phyloP scores from a whole-genome alignment of 2,329 filamentous ascomycete species.

The Nothophaeocryptopus gaeumannii region DNA sequence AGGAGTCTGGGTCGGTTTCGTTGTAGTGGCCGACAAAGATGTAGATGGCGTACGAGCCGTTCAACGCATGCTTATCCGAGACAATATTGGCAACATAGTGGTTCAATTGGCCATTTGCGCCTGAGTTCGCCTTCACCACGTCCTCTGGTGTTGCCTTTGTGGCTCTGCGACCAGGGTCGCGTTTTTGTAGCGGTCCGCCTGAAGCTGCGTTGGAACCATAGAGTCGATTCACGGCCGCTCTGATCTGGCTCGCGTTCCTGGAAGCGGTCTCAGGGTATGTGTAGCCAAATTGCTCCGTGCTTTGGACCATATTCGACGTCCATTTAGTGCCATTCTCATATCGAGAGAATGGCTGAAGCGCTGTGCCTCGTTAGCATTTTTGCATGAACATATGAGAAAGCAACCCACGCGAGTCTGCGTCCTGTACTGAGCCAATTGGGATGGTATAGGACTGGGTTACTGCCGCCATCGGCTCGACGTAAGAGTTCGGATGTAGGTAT shows the following conservation, averaged over 20 bases:
- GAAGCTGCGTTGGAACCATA: constrained; percentile 51
- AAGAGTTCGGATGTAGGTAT: constrained; percentile 64
- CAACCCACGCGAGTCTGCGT: constrained; percentile 29
- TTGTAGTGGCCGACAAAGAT: constrained; percentile 62
- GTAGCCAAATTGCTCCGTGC: constrained; percentile 65
- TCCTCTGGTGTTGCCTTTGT: constrained; percentile 12
- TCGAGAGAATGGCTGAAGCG: constrained; percentile 59
- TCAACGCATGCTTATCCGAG: constrained; percentile 59
- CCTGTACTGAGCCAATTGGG: constrained; percentile 47
- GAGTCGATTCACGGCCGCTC: constrained; percentile 57
- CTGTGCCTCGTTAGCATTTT: constrained; percentile 12
- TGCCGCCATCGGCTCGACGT: constrained; percentile 56
- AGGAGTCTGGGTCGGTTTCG: constrained; percentile 45
- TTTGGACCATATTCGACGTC: constrained; percentile 62
- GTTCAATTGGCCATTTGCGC: constrained; percentile 45
- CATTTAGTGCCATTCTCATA: constrained; percentile 61
- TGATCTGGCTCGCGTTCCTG: constrained; percentile 44
- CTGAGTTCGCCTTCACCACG: constrained; percentile 20
- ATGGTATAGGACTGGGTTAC: constrained; percentile 62
- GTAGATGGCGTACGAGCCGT: constrained; percentile 62
- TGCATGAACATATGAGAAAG: no score
- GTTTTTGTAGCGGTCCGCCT: constrained; percentile 16
- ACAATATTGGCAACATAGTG: constrained; percentile 69
- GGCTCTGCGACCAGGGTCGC: not conserved
- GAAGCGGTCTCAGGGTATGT: constrained; percentile 65